Evolutionary conservation across 306 rosid species (phyloP).

Genomic region (Quercus wislizeni): DNA sequence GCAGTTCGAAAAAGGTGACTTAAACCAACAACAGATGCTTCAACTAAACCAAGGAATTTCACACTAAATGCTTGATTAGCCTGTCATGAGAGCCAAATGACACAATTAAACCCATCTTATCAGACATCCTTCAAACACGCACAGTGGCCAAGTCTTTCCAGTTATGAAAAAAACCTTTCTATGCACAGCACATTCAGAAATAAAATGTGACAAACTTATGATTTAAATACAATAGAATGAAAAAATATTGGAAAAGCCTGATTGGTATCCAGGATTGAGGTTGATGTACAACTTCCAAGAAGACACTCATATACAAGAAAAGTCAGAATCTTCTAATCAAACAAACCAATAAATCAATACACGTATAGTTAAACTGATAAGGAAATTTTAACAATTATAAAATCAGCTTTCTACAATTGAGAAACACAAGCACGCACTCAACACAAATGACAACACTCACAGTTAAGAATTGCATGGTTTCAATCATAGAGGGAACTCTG

Average conservation of each 20-base stretch:
- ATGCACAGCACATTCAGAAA: neutral
- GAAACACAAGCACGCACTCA: constrained; percentile 6
- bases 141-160: constrained; percentile 16
- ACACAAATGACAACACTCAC: constrained; percentile 37
- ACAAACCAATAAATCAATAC: constrained; percentile 4
- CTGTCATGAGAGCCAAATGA: constrained; percentile 24
- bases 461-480: constrained; percentile 23
- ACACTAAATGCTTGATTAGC: constrained; percentile 34
- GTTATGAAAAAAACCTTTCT: neutral
- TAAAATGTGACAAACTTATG: neutral
- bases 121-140: constrained; percentile 14
- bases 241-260: neutral
- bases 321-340: constrained; percentile 10
- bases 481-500: constrained; percentile 36
- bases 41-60: constrained; percentile 62
- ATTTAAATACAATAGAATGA: neutral
- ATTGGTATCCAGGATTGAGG: neutral
- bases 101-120: constrained; percentile 14
- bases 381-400: constrained; percentile 2
- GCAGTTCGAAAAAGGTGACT: constrained; percentile 62
- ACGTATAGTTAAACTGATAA: neutral
- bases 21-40: constrained; percentile 72
- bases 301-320: neutral
- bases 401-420: constrained; percentile 11
- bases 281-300: neutral